Percentiles rank a stretch among this genome's conserved stretches.
Conservation (phyloP, 2,329 filamentous ascomycete species). For the Diaporthe eres region DNA sequence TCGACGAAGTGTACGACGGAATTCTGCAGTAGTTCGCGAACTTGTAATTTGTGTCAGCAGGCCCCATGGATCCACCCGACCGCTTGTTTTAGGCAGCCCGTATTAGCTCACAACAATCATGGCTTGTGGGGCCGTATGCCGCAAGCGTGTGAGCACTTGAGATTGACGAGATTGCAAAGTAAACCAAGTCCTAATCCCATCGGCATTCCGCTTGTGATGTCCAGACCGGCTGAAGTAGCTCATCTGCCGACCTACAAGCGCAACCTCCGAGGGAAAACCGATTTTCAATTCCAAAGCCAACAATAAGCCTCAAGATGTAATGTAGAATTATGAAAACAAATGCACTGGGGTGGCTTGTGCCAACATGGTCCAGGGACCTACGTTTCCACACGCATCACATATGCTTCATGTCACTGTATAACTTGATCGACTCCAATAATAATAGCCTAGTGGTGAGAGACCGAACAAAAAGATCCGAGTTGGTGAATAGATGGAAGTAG, state of each 20-base stretch:
- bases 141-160: not conserved
- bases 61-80: not conserved
- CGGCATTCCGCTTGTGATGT: not conserved
- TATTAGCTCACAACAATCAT: not conserved
- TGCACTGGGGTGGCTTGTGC: too few species aligned
- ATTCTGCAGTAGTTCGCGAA: not conserved
- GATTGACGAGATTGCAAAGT: not conserved
- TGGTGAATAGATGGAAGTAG: not conserved
- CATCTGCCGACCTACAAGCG: not conserved
- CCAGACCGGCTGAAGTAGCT: too few species aligned
- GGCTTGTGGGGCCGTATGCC: not conserved
- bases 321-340: too few species aligned
- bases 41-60: not conserved
- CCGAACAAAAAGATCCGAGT: not conserved
- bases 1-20: constrained; percentile 19
- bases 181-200: not conserved
- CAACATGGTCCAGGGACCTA: too few species aligned
- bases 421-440: not conserved
- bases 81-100: not conserved
- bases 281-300: not conserved
- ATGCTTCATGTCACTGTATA: not conserved
- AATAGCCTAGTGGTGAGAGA: fast-evolving
- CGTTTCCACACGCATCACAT: not conserved
- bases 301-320: too few species aligned
- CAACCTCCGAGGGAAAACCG: not conserved